Percentiles rank a stretch among this genome's conserved stretches.
Conservation (phyloP, 495 filamentous ascomycete genomes). For the Podospora comata region DNA sequence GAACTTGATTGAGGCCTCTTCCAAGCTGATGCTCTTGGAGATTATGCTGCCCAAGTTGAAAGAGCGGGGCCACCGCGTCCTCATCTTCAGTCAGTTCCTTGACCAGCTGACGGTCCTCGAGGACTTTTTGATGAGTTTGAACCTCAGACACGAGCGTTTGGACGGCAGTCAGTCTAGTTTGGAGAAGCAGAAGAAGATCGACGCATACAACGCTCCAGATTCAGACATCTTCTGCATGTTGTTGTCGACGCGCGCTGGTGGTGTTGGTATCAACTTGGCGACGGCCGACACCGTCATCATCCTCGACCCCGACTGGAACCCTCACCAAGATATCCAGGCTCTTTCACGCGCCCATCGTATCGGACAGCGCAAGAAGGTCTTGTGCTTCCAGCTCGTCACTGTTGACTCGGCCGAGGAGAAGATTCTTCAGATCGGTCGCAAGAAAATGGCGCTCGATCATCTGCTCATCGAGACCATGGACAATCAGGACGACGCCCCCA, state of each 20-base stretch:
- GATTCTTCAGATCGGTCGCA: constrained; percentile 92
- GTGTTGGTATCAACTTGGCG: constrained; percentile 96
- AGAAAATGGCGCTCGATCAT: constrained; percentile 92
- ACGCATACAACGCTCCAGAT: constrained; percentile 82
- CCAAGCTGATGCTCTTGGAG: constrained; percentile 82
- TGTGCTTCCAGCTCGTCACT: constrained; percentile 92
- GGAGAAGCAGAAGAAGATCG: constrained; percentile 90
- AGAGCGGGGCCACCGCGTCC: constrained; percentile 82
- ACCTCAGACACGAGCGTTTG: constrained; percentile 68
- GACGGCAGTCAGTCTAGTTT: constrained; percentile 78
- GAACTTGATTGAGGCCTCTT: constrained; percentile 85
- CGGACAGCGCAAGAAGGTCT: constrained; percentile 90
- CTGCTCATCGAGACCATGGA: constrained; percentile 87
- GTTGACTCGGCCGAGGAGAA: constrained; percentile 87
- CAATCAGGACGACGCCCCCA: constrained; percentile 63
- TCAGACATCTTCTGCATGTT: constrained; percentile 85
- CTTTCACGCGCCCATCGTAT: constrained; percentile 92
- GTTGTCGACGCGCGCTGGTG: constrained; percentile 88
- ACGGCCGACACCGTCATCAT: constrained; percentile 98
- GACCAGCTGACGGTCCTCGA: constrained; percentile 85
- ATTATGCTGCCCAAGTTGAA: constrained; percentile 87
- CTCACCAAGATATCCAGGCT: constrained; percentile 96
- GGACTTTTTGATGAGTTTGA: constrained; percentile 77
- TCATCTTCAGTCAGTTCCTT: constrained; percentile 96
- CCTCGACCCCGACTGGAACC: constrained; percentile 96